Conservation (phyloP, 768 basidiomycete genomes). For the Lactarius pseudohatsudake region DNA sequence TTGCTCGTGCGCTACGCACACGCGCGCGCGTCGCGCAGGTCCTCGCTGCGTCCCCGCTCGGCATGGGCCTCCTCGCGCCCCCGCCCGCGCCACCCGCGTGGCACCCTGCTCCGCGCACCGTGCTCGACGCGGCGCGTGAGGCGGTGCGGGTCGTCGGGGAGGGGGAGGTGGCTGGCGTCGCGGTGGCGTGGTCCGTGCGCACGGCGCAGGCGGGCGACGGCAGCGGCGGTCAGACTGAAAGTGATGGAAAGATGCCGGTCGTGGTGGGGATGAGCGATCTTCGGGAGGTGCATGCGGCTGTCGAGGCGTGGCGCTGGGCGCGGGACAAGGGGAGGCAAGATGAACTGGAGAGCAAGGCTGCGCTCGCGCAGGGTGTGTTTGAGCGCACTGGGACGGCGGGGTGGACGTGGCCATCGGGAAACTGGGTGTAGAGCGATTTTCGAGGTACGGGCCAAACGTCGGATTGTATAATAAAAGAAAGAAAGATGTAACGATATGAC, state of each 20-base stretch:
- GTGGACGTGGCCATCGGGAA: conserved; percentile 36
- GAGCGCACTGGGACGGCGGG: conserved; percentile 53
- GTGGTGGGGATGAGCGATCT: conserved; percentile 72
- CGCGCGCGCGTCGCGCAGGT: conserved; percentile 70
- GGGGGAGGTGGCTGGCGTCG: conserved; percentile 58
- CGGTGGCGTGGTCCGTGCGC: conserved; percentile 69
- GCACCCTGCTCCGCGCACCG: conserved; percentile 69
- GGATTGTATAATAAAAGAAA: neutral
- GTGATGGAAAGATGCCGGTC: conserved; percentile 47
- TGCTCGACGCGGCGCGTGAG: conserved; percentile 45
- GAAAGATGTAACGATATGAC: neutral
- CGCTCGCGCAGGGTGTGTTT: conserved; percentile 46
- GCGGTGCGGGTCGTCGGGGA: conserved; percentile 40
- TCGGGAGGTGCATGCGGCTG: conserved; percentile 71
- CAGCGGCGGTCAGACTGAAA: conserved; percentile 29
- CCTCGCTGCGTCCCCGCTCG: conserved; percentile 77
- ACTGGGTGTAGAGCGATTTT: conserved; percentile 14
- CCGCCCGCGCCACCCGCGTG: conserved; percentile 52
- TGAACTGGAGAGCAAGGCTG: conserved; percentile 47
- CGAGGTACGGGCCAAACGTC: neutral
- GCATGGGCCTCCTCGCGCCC: conserved; percentile 73
- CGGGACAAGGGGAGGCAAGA: conserved; percentile 39
- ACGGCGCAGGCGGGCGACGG: conserved; percentile 37
- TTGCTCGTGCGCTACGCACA: conserved; percentile 52
- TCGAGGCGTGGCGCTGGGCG: conserved; percentile 66